Evolutionary conservation across 768 basidiomycete species (phyloP), one percentile per base, ranked within the genome.

Genomic region (Mycena latifolia): DNA sequence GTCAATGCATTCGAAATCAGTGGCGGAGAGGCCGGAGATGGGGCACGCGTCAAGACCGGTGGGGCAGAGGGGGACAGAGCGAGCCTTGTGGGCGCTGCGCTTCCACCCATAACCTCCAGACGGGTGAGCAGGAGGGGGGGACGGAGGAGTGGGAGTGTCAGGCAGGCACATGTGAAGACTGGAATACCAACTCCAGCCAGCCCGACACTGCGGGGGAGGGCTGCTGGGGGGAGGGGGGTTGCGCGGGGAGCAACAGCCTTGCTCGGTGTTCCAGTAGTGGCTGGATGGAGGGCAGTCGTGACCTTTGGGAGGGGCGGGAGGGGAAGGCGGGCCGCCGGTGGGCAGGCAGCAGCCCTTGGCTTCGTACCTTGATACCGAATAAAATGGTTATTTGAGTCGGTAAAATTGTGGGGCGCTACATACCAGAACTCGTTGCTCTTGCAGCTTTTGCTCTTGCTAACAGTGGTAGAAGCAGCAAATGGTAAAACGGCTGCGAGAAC

Each of bases 1-100:
- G 77, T 94, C 90, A 55, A 94, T 71, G 73, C 89, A 91, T 72
- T 91, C 89, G 69, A 81, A 88, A 60, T 87, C 85, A 33, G 76
- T 81, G 46, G 71, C 69, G 24, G 73, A 75, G 37, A 80, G 68
- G 27, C 79, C 82, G 24, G 77, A 58, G 65, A 90, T 80, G 20
- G 88, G 87, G 78, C 89, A 91, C 29, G 88, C 88, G 41, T 85
- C 80, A 33, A 87, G 75, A 35, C 82, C 84, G 47, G 71, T 70
- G 20, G 89, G 89, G 82, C 89, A 91, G 63, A 84, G 80, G 46
- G 77, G 67, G 29, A 66, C 67, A 8, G 77, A 47, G 57, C 85
- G 84, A n/a, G n/a, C n/a, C 55, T 71, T 60, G 53, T 68, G 65
- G 28, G 66, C 71, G n/a, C 69, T 66, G 24, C 69, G 69, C 53